Evolutionary conservation across 805 yeast genomes (phyloP).

Genomic region (Brettanomyces naardenensis): DNA sequence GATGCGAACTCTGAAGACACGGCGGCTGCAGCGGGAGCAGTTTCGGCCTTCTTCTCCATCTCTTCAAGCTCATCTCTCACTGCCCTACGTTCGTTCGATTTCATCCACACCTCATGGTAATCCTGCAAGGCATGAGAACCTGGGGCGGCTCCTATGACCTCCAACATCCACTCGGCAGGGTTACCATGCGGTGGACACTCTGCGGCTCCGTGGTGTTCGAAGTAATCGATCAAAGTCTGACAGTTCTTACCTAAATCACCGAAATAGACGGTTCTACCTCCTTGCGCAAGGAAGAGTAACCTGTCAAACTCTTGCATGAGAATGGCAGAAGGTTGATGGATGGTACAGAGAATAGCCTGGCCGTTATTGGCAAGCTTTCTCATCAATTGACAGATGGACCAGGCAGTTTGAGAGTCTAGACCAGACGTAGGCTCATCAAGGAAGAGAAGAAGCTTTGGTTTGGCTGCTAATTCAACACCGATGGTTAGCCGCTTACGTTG

Average conservation of each 20-base stretch:
- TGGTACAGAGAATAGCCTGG: conserved; percentile 57
- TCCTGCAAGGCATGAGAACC: conserved; percentile 69
- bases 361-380: conserved; percentile 44
- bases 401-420: conserved; percentile 51
- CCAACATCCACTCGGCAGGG: conserved; percentile 91
- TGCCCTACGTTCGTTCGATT: conserved; percentile 52
- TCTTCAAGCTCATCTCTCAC: conserved; percentile 51
- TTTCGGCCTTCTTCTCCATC: conserved; percentile 51
- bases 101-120: conserved; percentile 70
- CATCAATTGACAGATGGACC: conserved; percentile 50
- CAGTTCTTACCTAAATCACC: conserved; percentile 63
- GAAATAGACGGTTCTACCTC: conserved; percentile 70
- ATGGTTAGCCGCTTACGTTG: conserved; percentile 47
- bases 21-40: conserved; percentile 25
- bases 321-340: conserved; percentile 82
- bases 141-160: conserved; percentile 77
- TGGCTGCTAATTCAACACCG: conserved; percentile 50
- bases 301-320: conserved; percentile 73
- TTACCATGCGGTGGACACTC: conserved; percentile 63
- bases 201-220: conserved; percentile 58
- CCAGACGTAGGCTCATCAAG: conserved; percentile 60
- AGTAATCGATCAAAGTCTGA: conserved; percentile 49
- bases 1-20: conserved; percentile 41
- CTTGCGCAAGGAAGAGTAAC: conserved; percentile 57
- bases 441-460: conserved; percentile 44